These are phyloP conservation scores for Phytophthora tentaculata DNA, from an alignment of 352 stramenopile species.

Conservation along the genomic window DNA sequence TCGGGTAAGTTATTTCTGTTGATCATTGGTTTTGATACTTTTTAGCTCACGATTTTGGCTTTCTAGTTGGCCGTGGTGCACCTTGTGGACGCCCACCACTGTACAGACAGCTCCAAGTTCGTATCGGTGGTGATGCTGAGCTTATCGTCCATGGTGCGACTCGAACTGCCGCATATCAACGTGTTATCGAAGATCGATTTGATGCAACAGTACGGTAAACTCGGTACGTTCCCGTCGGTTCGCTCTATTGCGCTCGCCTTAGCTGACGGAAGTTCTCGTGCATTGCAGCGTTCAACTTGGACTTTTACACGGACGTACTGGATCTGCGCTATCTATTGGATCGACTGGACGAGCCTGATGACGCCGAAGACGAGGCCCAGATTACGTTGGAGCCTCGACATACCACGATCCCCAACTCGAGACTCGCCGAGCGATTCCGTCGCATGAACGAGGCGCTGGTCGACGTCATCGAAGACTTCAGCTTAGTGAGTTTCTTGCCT, in stretches of 20 bases:
- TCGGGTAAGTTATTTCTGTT: conserved; percentile 49
- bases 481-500: conserved; percentile 82
- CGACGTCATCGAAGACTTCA: conserved; percentile 89
- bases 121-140: conserved; percentile 97
- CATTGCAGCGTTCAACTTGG: conserved; percentile 77
- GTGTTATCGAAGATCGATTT: conserved; percentile 99
- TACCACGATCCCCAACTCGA: conserved; percentile 27
- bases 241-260: not conserved
- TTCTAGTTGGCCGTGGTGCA: conserved; percentile 92
- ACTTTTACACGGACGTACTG: conserved; percentile 90
- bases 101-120: conserved; percentile 97
- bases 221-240: conserved; percentile 41
- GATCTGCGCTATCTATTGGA: conserved; percentile 85
- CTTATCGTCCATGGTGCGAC: conserved; percentile 97
- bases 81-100: conserved; percentile 94
- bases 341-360: conserved; percentile 73
- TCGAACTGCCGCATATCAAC: conserved; percentile 99
- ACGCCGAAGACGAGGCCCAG: conserved; percentile 50
- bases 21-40: conserved; percentile 1
- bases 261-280: conserved; percentile 1
- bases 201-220: conserved; percentile 91
- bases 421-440: conserved; percentile 62
- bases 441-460: conserved; percentile 87
- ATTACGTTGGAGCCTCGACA: conserved; percentile 43
- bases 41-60: not conserved